phyloP scores from a whole-genome alignment of 257 asterid species.

The Petrea volubilis region DNA sequence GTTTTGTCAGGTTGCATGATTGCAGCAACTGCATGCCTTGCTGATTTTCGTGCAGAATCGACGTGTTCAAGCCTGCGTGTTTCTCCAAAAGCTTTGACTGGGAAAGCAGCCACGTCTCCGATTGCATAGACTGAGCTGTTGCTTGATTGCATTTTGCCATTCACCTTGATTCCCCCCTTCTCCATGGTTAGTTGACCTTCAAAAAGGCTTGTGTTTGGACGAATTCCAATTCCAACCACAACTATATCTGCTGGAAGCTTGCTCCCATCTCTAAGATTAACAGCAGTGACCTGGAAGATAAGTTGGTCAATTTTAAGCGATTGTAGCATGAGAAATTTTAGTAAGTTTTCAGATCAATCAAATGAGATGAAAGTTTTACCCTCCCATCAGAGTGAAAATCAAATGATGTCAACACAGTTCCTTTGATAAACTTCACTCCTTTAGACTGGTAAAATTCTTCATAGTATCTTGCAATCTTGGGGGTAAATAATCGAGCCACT shows the following conservation, averaged over 20 bases:
- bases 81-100: conserved; percentile 59
- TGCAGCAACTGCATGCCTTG: conserved; percentile 70
- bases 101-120: conserved; percentile 79
- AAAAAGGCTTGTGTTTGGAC: conserved; percentile 79
- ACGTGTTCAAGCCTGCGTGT: conserved; percentile 79
- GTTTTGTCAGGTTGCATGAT: conserved; percentile 53
- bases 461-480: conserved; percentile 79
- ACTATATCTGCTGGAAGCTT: conserved; percentile 79
- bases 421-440: conserved; percentile 92
- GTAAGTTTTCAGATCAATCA: neutral
- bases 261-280: conserved; percentile 70
- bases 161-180: conserved; percentile 86
- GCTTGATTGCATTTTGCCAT: conserved; percentile 72
- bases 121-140: conserved; percentile 64
- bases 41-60: conserved; percentile 68
- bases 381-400: conserved; percentile 73
- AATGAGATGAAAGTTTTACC: conserved; percentile 43
- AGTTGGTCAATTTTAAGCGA: neutral
- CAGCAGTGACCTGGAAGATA: conserved; percentile 62
- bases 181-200: conserved; percentile 85
- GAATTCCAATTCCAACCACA: conserved; percentile 75
- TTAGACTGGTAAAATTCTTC: conserved; percentile 90
- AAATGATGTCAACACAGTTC: conserved; percentile 87
- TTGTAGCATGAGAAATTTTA: neutral
- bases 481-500: conserved; percentile 95